phyloP scores from a whole-genome alignment of 331 rosid species.

The Quercus tomentella region DNA sequence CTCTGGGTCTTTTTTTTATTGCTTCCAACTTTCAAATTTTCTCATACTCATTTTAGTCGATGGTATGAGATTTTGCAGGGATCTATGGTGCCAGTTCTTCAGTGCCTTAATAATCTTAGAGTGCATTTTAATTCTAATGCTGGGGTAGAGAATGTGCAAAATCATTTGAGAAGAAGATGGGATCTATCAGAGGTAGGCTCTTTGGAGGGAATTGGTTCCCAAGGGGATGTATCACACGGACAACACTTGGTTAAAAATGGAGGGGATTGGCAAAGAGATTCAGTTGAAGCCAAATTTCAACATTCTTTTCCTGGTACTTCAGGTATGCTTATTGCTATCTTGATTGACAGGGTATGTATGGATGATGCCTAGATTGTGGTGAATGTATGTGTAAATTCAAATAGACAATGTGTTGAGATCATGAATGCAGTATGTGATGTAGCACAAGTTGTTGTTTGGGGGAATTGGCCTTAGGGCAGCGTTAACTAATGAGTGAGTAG shows the following conservation, averaged over 20 bases:
- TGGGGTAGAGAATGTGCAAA: conserved; percentile 48
- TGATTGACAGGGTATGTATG: neutral
- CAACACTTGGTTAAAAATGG: conserved; percentile 15
- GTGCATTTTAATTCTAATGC: conserved; percentile 59
- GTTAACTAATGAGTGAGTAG: neutral
- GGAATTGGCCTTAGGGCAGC: neutral
- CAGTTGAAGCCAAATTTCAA: conserved; percentile 24
- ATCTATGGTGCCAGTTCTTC: conserved; percentile 74
- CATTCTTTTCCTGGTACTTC: conserved; percentile 34
- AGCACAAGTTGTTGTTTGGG: neutral
- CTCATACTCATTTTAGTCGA: conserved; percentile 20
- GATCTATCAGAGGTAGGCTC: conserved; percentile 48
- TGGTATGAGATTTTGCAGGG: conserved; percentile 62
- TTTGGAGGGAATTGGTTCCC: conserved; percentile 26
- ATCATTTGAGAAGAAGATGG: conserved; percentile 63
- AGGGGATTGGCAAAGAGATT: conserved; percentile 1
- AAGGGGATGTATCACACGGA: conserved; percentile 10
- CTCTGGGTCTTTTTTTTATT: neutral
- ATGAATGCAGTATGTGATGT: neutral
- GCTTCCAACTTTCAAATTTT: conserved; percentile 5
- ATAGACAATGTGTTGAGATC: neutral
- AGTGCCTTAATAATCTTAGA: conserved; percentile 70
- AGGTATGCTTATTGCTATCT: conserved; percentile 33
- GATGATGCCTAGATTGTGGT: neutral
- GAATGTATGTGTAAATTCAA: neutral